Percentiles rank a stretch among this genome's conserved stretches.
These are phyloP conservation scores for Dactylellina drechsleri DNA, from an alignment of 2,329 filamentous ascomycete species.

Conservation along the genomic window DNA sequence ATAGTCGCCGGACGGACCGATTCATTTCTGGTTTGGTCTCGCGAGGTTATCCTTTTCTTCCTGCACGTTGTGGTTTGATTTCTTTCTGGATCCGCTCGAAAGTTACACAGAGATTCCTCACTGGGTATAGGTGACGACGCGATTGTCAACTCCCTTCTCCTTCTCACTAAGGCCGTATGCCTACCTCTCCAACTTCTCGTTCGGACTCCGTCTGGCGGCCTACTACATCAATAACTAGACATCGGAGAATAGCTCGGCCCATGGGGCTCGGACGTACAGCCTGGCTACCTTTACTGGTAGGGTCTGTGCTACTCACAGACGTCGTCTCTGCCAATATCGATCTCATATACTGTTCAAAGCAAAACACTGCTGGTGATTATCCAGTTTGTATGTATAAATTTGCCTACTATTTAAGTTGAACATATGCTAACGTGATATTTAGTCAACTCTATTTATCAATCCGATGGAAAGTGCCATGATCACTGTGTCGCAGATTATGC, in stretches of 20 bases:
- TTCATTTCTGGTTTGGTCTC: constrained; percentile 53
- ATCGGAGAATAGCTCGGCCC: constrained; percentile 44
- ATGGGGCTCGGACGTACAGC: constrained; percentile 35
- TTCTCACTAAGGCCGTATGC: constrained; percentile 31
- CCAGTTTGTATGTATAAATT: constrained; percentile 27
- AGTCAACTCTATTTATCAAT: constrained; percentile 64
- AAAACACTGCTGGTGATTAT: constrained; percentile 39
- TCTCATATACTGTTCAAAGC: constrained; percentile 35
- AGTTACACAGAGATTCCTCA: constrained; percentile 6
- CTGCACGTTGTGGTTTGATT: not conserved
- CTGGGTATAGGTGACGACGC: constrained; percentile 9
- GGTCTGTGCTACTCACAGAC: constrained; percentile 22
- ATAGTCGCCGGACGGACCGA: constrained; percentile 41
- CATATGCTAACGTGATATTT: constrained; percentile 6
- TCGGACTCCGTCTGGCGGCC: constrained; percentile 47
- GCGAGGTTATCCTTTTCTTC: constrained; percentile 14
- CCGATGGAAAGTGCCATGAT: constrained; percentile 74
- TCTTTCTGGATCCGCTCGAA: constrained; percentile 4
- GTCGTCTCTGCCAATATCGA: constrained; percentile 25
- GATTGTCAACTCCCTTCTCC: not conserved
- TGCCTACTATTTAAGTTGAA: not conserved
- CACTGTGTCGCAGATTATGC: constrained; percentile 71
- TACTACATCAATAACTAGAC: constrained; percentile 44
- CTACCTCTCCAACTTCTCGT: constrained; percentile 19
- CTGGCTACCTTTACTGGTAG: constrained; percentile 40